Base-by-base conservation (phyloP, 345 rosid genomes). In the Litchi chinensis region DNA sequence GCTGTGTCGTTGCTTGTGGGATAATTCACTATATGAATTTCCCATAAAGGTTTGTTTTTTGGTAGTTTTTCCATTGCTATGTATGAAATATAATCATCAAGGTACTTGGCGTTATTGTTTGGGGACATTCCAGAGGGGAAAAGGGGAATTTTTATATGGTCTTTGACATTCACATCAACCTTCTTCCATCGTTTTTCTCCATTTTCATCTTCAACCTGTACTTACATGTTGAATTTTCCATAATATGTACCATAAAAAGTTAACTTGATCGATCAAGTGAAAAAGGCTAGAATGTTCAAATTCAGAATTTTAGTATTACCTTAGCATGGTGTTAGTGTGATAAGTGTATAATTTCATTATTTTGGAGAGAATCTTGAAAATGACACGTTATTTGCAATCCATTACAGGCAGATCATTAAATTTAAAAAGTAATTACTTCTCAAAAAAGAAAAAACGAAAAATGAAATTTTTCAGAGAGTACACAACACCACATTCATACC, bases 1-100 rank as follows among this genome's bases (percentile, higher is more conserved):
- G 82, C 80, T 8, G 86, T 77, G 37, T 71, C 37, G 10, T 68
- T 43, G 10, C n/a, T 83, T 16, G 88, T 76, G 3, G 84, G 88
- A 71, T 59, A 82, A 5, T 76, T 82, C 22, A 87, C 6, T 56
- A 85, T 5, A 37, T 85, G 87, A 48, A 85, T 64, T 69, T 85
- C 86, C 90, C 90, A 87, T 6, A 80, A 65, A 0, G 84, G 86
- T 50, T 63, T 77, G 70, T 21, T 46, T 71, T 54, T 54, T 10
- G 78, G 82, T 2, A 85, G 40, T 21, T 60, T 46, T 54, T 82
- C 76, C 52, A 52, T 39, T 5, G 80, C 75, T 32, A 74, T 21
- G 8, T 70, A 28, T 8, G 87, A 76, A 10, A 87, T 32, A 60
- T 85, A 85, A 5, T 81, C 69, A n/a, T 74, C 65, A 5, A 83